Percentiles rank a stretch among this genome's conserved stretches.
phyloP scores from a whole-genome alignment of 1,284 basidiomycete species.

The Serendipita sp. region DNA sequence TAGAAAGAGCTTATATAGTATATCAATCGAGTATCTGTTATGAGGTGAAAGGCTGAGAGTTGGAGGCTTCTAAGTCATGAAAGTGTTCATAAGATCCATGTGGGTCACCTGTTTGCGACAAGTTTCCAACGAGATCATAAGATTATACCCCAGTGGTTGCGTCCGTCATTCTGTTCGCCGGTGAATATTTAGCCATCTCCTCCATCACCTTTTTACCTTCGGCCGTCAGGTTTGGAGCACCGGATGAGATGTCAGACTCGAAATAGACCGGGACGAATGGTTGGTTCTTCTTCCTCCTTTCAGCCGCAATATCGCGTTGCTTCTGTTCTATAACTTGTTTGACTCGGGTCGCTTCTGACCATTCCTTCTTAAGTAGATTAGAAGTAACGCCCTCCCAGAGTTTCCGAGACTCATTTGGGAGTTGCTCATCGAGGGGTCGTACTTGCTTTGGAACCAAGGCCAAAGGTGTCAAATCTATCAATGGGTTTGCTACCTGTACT shows the following conservation, averaged over 20 bases:
- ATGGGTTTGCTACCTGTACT: conserved; percentile 44
- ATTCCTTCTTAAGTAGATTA: conserved; percentile 71
- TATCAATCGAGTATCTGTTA: neutral
- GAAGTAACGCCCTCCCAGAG: conserved; percentile 82
- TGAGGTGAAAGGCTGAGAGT: neutral
- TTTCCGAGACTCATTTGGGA: conserved; percentile 68
- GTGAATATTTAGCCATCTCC: conserved; percentile 21
- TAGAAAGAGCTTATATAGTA: neutral
- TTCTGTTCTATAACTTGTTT: conserved; percentile 82
- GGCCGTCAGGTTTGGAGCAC: conserved; percentile 57
- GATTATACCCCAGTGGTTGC: neutral
- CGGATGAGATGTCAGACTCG: conserved; percentile 55
- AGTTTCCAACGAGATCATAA: neutral
- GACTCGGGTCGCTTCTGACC: conserved; percentile 71
- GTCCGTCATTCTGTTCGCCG: neutral
- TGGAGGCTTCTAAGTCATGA: neutral
- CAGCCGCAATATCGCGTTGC: conserved; percentile 74
- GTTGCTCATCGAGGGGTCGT: conserved; percentile 67
- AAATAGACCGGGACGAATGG: conserved; percentile 79
- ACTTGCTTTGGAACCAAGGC: conserved; percentile 73
- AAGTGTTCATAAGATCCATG: no score
- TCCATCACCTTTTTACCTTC: conserved; percentile 56
- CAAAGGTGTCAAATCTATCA: conserved; percentile 69
- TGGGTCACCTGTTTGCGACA: neutral
- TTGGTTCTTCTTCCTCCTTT: conserved; percentile 53